A percentile compares a stretch with the other conserved stretches of the same genome.
Conservation (phyloP, 2,329 filamentous ascomycete genomes). For the Aureobasidium pullulans region DNA sequence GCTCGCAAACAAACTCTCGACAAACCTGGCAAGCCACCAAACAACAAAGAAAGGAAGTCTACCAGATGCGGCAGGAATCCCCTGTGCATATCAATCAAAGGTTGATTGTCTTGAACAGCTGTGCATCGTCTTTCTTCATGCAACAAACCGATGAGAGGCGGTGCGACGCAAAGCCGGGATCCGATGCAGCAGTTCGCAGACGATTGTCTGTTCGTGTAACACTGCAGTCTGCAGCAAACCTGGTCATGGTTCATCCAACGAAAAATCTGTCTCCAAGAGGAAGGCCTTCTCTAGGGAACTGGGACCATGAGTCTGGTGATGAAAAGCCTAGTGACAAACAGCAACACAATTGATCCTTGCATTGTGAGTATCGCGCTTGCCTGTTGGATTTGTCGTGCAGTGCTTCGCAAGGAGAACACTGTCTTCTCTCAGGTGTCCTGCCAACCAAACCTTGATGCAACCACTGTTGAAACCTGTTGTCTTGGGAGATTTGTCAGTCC, state of each 20-base stretch:
- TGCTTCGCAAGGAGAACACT: background rate
- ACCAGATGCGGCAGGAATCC: background rate
- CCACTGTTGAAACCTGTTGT: background rate
- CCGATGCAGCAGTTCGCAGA: conserved; percentile 14
- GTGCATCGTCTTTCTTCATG: conserved; percentile 2
- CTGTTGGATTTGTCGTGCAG: background rate
- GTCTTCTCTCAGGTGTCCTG: background rate
- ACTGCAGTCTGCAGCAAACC: conserved; percentile 11
- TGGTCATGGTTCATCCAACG: background rate
- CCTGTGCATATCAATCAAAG: conserved; percentile 10
- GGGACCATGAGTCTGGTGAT: background rate
- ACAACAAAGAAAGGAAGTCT: background rate
- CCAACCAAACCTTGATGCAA: background rate
- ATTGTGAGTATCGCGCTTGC: background rate
- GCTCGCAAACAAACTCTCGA: conserved; percentile 6
- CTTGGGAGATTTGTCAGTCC: background rate
- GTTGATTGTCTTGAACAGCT: background rate
- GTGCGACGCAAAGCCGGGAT: conserved; percentile 5
- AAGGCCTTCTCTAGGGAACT: background rate
- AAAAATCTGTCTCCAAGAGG: background rate
- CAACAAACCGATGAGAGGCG: background rate
- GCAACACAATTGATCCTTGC: background rate
- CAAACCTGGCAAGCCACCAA: conserved; percentile 9
- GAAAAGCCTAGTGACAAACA: background rate
- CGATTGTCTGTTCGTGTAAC: conserved; percentile 10